Evolutionary conservation across 2,329 filamentous ascomycete species (phyloP).

Genomic region (Fusarium sacchari): DNA sequence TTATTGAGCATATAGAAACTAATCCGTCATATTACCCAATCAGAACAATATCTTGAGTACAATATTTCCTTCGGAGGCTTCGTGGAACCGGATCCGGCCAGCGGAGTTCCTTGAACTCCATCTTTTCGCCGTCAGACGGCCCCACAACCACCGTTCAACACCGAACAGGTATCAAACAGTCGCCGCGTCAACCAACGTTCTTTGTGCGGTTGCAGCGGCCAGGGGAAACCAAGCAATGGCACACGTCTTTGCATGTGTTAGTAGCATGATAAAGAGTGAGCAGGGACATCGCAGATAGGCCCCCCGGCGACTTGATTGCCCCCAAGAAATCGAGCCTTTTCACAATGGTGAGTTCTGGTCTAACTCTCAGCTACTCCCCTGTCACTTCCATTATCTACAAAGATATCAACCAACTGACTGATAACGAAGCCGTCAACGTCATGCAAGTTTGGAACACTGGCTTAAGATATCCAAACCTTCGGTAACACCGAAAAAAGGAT

Average conservation of each 20-base stretch:
- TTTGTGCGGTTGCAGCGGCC: constrained; percentile 13
- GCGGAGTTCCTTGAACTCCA: constrained; percentile 17
- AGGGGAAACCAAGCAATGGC: background rate
- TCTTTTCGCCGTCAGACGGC: constrained; percentile 28
- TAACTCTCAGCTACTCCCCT: background rate
- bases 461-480: background rate
- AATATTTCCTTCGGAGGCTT: constrained; percentile 1
- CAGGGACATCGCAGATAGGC: background rate
- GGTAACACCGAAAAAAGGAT: constrained; percentile 14
- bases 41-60: background rate
- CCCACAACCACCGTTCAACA: constrained; percentile 15
- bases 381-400: background rate
- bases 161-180: background rate
- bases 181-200: constrained; percentile 7
- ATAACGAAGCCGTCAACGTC: constrained; percentile 1
- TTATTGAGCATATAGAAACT: background rate
- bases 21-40: background rate
- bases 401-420: background rate
- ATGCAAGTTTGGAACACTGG: background rate
- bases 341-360: background rate
- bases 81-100: constrained; percentile 25
- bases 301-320: background rate
- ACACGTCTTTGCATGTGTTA: background rate
- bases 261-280: background rate
- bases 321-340: background rate